Evolutionary conservation across 2,329 filamentous ascomycete species (phyloP).

Genomic region (Colletotrichum echinochloae): DNA sequence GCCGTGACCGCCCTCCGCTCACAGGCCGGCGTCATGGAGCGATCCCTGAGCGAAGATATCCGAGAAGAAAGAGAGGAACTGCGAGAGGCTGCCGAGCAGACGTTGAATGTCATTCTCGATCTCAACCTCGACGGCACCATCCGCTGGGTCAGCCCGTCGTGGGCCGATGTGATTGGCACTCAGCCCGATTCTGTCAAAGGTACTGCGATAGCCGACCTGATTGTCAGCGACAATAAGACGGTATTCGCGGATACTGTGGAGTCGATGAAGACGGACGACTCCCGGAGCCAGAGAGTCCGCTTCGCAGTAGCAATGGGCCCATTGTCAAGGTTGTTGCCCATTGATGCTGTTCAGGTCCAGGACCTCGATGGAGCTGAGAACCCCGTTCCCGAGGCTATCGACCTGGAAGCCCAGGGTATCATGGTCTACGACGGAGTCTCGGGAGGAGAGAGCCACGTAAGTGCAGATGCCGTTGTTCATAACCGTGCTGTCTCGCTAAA

Average conservation of each 20-base stretch:
- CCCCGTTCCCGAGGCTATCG: slow-evolving; percentile 68
- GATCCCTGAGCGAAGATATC: slow-evolving; percentile 87
- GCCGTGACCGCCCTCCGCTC: slow-evolving; percentile 65
- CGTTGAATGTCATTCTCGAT: slow-evolving; percentile 95
- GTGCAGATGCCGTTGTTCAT: slow-evolving; percentile 51
- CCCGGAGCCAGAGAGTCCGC: slow-evolving; percentile 88
- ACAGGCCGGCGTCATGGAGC: slow-evolving; percentile 66
- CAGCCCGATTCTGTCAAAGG: slow-evolving; percentile 78
- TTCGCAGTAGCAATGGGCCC: slow-evolving; percentile 80
- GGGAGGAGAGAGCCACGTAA: slow-evolving; percentile 89
- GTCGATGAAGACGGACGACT: slow-evolving; percentile 92
- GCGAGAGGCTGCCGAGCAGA: slow-evolving; percentile 95
- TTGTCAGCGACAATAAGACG: slow-evolving; percentile 81
- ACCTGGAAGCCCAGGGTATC: slow-evolving; percentile 95
- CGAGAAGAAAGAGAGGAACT: slow-evolving; percentile 93
- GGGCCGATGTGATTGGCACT: slow-evolving; percentile 92
- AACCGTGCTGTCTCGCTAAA: slow-evolving; percentile 14
- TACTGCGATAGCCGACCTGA: slow-evolving; percentile 81
- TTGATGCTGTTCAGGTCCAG: slow-evolving; percentile 55
- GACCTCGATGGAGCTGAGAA: slow-evolving; percentile 53
- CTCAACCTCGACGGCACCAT: slow-evolving; percentile 90
- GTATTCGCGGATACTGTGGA: slow-evolving; percentile 88
- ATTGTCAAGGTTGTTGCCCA: slow-evolving; percentile 71
- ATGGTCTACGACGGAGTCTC: slow-evolving; percentile 95
- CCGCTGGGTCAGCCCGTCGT: slow-evolving; percentile 96